Evolutionary conservation across 371 early-diverging fungal species (phyloP), one percentile per base, ranked within the genome.

Genomic region (Rhizopus microsporus): DNA sequence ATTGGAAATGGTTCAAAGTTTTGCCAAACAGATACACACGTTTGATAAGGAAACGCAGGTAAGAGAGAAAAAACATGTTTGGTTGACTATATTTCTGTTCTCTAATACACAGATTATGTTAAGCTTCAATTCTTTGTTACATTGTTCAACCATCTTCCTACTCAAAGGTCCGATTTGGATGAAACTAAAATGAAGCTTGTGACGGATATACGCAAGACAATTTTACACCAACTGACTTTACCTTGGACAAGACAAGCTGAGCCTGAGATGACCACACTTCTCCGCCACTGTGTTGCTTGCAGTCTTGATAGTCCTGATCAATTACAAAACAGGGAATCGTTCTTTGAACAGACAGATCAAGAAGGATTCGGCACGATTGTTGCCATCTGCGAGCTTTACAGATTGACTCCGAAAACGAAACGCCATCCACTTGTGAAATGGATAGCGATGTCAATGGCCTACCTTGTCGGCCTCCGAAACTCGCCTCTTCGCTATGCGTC

Each of bases 1-100:
- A 6, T 37, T 82, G 5, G 83, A 83, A 45, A 34, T 66, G 7
- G 15, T 63, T 9, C 49, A 52, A 34, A 47, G 73, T 2, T 65
- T 78, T 12, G 69, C 38, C 7, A 40, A 39, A 50, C n/a, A 30
- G 12, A 33, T 57, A 10, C n/a, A 37, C 2, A 12, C 4, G 5
- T 45, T 56, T 30, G 48, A 40, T 16, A 49, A 53, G 17, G 39
- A 52, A 5, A 33, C 15, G 33, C 31, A 54, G 55, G 55, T 51
- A 51, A 31, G 15, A 12, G 13, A 15, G 8, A 29, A 44, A 33
- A 34, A 54, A 6, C 31, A 3, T 32, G 4, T 34, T 33, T 49
- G 15, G 10, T 35, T 17, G 23, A 12, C 3, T 5, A 38, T 13
- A 5, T 2, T 8, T 29, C 4, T 29, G 7, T 23, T 23, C 7